These are phyloP conservation scores for Colletotrichum viniferum DNA, from an alignment of 2,329 filamentous ascomycete species.

Conservation along the genomic window DNA sequence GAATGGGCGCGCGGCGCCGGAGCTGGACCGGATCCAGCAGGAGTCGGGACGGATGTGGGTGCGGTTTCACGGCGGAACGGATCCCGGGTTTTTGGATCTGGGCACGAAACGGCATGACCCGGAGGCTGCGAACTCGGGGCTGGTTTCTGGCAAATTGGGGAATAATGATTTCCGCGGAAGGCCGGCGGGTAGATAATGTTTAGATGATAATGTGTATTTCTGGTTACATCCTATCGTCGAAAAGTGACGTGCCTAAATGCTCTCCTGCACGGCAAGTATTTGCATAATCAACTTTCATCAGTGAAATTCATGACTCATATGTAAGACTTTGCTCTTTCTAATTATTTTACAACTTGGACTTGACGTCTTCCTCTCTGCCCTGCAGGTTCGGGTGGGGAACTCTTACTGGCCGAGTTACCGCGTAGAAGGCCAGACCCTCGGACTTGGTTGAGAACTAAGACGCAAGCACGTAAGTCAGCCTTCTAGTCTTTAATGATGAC, in stretches of 20 bases:
- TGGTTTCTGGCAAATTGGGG: neutral
- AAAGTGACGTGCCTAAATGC: neutral
- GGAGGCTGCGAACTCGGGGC: neutral
- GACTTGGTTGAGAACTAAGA: conserved; percentile 16
- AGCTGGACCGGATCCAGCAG: conserved; percentile 1
- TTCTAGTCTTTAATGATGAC: neutral
- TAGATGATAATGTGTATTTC: neutral
- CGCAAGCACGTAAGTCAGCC: neutral
- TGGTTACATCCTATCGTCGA: neutral
- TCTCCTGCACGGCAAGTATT: neutral
- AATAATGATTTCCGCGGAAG: neutral
- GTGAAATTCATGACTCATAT: neutral
- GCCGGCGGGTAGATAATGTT: neutral
- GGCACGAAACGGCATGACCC: neutral
- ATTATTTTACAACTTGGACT: neutral
- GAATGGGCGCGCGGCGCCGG: neutral
- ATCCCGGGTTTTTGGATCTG: conserved; percentile 10
- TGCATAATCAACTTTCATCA: neutral
- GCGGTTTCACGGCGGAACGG: conserved; percentile 7
- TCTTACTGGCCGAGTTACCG: conserved; percentile 7
- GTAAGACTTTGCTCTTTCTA: neutral
- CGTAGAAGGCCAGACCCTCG: conserved; percentile 17
- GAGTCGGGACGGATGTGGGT: conserved; percentile 11
- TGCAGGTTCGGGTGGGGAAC: conserved; percentile 6
- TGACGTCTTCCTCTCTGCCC: neutral